A percentile compares a stretch with the other conserved stretches of the same genome.
These are phyloP conservation scores for Gloeophyllum trabeum DNA, from an alignment of 768 basidiomycete genomes.

Conservation along the genomic window DNA sequence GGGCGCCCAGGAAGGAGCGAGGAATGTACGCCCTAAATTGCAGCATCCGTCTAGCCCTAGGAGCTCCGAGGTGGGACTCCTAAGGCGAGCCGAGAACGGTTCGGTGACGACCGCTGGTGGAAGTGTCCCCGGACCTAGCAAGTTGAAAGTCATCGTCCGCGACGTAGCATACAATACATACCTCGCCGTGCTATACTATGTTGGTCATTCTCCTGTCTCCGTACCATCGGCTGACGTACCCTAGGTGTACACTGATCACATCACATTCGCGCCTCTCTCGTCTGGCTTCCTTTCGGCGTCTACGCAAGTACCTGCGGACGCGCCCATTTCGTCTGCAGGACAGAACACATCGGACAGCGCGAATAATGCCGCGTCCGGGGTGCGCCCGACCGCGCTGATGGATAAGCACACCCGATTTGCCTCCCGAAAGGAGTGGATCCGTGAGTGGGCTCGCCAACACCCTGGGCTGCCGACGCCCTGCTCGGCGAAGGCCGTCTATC, in stretches of 20 bases:
- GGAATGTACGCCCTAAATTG: constrained; percentile 21
- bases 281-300: constrained; percentile 39
- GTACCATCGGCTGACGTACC: background rate
- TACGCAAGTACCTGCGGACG: no score
- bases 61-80: constrained; percentile 7
- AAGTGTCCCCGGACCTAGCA: constrained; percentile 35
- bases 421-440: constrained; percentile 60
- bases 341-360: no score
- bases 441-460: constrained; percentile 50
- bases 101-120: no score
- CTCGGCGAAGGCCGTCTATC: constrained; percentile 77
- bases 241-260: constrained; percentile 77
- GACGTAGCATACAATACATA: constrained; percentile 57
- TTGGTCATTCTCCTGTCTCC: constrained; percentile 15
- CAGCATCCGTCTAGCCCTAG: constrained; percentile 30
- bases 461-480: constrained; percentile 59
- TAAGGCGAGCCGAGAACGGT: no score
- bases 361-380: no score
- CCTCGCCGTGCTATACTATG: constrained; percentile 68
- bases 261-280: constrained; percentile 75
- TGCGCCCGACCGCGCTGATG: no score
- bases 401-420: no score
- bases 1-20: constrained; percentile 1
- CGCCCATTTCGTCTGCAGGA: no score
- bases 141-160: constrained; percentile 38